Conservation (phyloP, 805 yeast species). For the Ogataea henricii region DNA sequence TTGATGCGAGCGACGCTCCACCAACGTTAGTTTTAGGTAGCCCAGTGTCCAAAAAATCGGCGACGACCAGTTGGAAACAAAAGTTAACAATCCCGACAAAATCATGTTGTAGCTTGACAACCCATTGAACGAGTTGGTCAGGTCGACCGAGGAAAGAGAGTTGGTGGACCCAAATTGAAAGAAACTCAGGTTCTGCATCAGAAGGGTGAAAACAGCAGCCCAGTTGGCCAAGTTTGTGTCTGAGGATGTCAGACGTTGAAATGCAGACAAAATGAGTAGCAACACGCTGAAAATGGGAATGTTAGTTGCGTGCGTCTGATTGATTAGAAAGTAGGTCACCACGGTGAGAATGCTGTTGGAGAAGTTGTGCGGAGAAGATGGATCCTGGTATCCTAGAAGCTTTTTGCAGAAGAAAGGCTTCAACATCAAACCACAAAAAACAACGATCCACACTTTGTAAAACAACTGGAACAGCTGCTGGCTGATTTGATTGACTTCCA, state of each 20-base stretch:
- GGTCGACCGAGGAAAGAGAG: conserved; percentile 86
- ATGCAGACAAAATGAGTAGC: conserved; percentile 34
- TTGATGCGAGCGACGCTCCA: conserved; percentile 9
- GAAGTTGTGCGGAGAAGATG: conserved; percentile 22
- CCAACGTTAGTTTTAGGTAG: conserved; percentile 27
- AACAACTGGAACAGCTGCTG: conserved; percentile 25
- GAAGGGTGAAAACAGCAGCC: conserved; percentile 40
- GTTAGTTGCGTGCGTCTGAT: conserved; percentile 55
- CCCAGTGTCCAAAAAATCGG: conserved; percentile 79
- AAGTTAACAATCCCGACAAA: conserved; percentile 76
- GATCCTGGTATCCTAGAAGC: no score
- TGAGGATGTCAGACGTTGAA: conserved; percentile 19
- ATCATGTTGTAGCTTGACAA: conserved; percentile 66
- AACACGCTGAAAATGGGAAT: conserved; percentile 50
- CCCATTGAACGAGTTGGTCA: conserved; percentile 93
- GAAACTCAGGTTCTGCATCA: conserved; percentile 75
- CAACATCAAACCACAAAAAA: conserved; percentile 8
- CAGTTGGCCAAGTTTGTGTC: conserved; percentile 17
- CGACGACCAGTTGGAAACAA: conserved; percentile 81
- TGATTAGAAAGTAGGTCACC: conserved; percentile 46
- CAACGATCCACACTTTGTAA: conserved; percentile 25
- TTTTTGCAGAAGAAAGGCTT: conserved; percentile 17
- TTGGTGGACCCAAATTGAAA: conserved; percentile 91
- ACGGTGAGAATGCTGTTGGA: conserved; percentile 40
- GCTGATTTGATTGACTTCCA: conserved; percentile 31